Conservation (phyloP, 2,329 filamentous ascomycete genomes). For the Ceratocystis cacaofunesta region DNA sequence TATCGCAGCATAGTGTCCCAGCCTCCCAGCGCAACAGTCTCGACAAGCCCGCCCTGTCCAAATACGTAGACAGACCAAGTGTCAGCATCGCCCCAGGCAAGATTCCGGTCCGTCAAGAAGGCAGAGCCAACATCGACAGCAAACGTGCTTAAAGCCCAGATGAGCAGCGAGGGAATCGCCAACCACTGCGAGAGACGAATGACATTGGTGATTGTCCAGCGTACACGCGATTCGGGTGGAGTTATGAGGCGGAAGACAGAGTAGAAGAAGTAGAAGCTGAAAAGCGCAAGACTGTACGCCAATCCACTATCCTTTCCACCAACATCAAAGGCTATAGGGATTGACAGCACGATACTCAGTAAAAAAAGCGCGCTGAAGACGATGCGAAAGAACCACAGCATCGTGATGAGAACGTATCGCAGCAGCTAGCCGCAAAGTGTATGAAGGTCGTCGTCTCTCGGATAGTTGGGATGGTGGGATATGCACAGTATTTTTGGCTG, state of each 20-base stretch:
- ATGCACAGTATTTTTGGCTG: not conserved
- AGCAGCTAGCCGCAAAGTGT: not conserved
- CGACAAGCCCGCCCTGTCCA: slow-evolving; percentile 68
- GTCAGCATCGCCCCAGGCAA: slow-evolving; percentile 41
- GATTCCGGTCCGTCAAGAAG: slow-evolving; percentile 70
- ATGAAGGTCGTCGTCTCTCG: not conserved
- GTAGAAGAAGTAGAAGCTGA: slow-evolving; percentile 80
- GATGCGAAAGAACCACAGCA: slow-evolving; percentile 71
- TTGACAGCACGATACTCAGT: slow-evolving; percentile 82
- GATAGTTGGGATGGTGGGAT: not conserved
- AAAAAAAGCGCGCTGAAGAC: slow-evolving; percentile 74
- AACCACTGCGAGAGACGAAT: slow-evolving; percentile 73
- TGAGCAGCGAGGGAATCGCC: slow-evolving; percentile 69
- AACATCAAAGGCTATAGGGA: slow-evolving; percentile 95
- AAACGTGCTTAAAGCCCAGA: slow-evolving; percentile 92
- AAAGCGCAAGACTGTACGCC: slow-evolving; percentile 80
- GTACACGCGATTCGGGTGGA: slow-evolving; percentile 60
- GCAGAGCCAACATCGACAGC: slow-evolving; percentile 66
- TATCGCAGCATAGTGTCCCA: slow-evolving; percentile 86
- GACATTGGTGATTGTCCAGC: slow-evolving; percentile 53
- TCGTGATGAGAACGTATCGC: slow-evolving; percentile 28
- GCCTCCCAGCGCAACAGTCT: slow-evolving; percentile 62
- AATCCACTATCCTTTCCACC: slow-evolving; percentile 87
- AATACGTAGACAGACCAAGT: slow-evolving; percentile 74
- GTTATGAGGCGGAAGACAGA: slow-evolving; percentile 67